Conservation (phyloP, 306 rosid species). For the Pachyrhizus erosus region DNA sequence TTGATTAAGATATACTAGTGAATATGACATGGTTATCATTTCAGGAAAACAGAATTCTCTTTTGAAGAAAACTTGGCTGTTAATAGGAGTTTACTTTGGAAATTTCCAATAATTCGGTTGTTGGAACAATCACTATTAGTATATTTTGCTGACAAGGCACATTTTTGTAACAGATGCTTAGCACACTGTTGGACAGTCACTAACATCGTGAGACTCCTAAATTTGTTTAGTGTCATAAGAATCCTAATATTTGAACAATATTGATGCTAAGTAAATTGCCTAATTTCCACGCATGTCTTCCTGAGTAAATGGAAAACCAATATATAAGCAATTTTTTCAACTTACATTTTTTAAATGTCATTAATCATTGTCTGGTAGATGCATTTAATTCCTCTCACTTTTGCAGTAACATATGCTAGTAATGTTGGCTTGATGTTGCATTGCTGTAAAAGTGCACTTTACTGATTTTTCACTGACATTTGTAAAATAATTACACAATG, state of each 20-base stretch:
- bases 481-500: constrained; percentile 14
- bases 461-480: constrained; percentile 1
- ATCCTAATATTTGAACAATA: background rate
- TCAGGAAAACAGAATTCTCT: background rate
- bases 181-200: too few species aligned
- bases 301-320: background rate
- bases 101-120: background rate
- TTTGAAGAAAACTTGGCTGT: background rate
- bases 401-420: background rate
- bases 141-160: background rate
- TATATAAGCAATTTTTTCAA: background rate
- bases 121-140: background rate
- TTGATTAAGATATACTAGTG: background rate
- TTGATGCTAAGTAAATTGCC: background rate
- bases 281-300: background rate
- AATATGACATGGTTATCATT: background rate
- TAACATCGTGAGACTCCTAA: background rate
- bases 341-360: background rate
- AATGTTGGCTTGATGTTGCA: background rate
- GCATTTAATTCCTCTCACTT: background rate
- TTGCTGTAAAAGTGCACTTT: background rate
- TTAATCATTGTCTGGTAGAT: constrained; percentile 8
- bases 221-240: background rate
- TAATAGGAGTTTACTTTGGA: background rate
- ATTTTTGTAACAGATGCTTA: too few species aligned